Conservation (phyloP, 2,329 filamentous ascomycete species). For the Ambrosiella beaveri region DNA sequence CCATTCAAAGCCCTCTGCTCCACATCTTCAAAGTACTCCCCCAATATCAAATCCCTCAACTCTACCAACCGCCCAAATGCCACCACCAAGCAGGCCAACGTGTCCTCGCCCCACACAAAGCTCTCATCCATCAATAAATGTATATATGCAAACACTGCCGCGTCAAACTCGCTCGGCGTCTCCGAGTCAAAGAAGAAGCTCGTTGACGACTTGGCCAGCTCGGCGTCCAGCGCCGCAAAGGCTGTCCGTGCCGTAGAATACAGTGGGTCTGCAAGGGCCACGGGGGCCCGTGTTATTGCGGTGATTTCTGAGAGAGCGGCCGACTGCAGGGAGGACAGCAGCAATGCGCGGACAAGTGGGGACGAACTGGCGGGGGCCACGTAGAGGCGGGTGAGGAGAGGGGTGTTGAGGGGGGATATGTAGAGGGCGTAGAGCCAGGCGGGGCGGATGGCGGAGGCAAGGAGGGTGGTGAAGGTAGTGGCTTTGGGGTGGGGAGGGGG, state of each 20-base stretch:
- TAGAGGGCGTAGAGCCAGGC: conserved; percentile 81
- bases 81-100: conserved; percentile 38
- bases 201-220: conserved; percentile 22
- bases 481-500: conserved; percentile 24
- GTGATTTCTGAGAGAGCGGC: conserved; percentile 62
- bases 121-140: conserved; percentile 54
- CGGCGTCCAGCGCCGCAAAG: conserved; percentile 27
- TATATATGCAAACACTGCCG: conserved; percentile 77
- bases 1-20: neutral
- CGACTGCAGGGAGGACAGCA: conserved; percentile 48
- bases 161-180: conserved; percentile 63
- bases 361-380: conserved; percentile 45
- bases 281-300: conserved; percentile 33
- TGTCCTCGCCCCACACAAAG: conserved; percentile 46
- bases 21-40: conserved; percentile 13
- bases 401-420: conserved; percentile 48
- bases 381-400: conserved; percentile 56
- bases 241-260: conserved; percentile 29
- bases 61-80: conserved; percentile 43
- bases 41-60: conserved; percentile 22
- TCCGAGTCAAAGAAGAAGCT: conserved; percentile 33
- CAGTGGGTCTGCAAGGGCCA: conserved; percentile 22
- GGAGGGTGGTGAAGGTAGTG: conserved; percentile 48
- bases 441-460: conserved; percentile 40
- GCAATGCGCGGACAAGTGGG: conserved; percentile 41